phyloP scores from a whole-genome alignment of 2,329 filamentous ascomycete genomes.

The Xylariaceae sp. region DNA sequence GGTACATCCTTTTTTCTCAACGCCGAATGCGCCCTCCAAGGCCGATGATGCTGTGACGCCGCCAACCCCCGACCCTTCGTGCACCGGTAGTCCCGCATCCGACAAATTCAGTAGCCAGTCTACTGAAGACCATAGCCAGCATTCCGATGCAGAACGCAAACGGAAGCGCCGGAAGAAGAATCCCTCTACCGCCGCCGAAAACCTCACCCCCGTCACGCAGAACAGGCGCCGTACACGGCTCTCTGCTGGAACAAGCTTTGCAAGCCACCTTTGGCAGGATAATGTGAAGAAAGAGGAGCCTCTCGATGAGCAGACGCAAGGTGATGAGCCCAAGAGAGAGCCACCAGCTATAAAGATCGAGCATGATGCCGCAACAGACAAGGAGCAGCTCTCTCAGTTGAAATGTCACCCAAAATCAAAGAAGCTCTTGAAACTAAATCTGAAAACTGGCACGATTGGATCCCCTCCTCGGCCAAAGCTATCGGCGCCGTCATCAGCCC shows the following conservation, averaged over 20 bases:
- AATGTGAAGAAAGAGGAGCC: background rate
- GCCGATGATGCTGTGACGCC: constrained; percentile 20
- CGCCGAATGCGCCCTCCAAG: constrained; percentile 26
- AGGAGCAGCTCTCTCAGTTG: constrained; percentile 8
- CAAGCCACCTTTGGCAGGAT: constrained; percentile 18
- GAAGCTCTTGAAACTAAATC: constrained; percentile 55
- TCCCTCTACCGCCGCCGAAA: constrained; percentile 24
- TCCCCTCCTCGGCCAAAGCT: constrained; percentile 56
- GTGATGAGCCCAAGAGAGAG: constrained; percentile 5
- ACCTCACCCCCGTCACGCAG: constrained; percentile 6
- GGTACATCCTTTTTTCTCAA: constrained; percentile 53
- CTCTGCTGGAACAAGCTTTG: constrained; percentile 20
- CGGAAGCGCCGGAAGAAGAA: constrained; percentile 45
- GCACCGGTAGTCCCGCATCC: constrained; percentile 31
- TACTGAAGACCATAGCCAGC: constrained; percentile 19
- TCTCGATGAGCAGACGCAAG: constrained; percentile 1
- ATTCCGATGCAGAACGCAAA: constrained; percentile 30
- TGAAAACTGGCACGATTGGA: constrained; percentile 58
- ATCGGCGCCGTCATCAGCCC: constrained; percentile 14
- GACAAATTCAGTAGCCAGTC: constrained; percentile 17
- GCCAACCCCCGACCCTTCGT: constrained; percentile 33
- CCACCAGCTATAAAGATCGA: background rate
- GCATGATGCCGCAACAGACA: background rate
- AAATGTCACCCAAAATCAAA: constrained; percentile 35
- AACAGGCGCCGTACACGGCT: constrained; percentile 17